Conservation (phyloP, 805 yeast genomes). For the Candida ulmi region DNA sequence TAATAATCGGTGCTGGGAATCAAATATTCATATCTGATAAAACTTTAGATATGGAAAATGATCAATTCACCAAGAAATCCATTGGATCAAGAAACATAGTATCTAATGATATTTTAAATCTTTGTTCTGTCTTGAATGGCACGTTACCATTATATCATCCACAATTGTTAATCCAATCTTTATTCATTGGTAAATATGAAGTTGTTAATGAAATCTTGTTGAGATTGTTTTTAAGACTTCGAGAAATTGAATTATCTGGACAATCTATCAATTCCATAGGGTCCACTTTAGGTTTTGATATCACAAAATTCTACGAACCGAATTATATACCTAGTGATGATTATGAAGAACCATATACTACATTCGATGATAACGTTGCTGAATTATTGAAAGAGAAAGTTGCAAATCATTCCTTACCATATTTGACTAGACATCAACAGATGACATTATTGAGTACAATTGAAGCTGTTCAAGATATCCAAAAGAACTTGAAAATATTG, state of each 20-base stretch:
- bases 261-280: constrained; percentile 18
- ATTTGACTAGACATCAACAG: constrained; percentile 87
- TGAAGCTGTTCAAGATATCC: constrained; percentile 54
- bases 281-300: constrained; percentile 25
- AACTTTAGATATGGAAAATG: constrained; percentile 44
- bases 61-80: constrained; percentile 44
- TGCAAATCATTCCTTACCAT: constrained; percentile 64
- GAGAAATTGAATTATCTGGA: constrained; percentile 44
- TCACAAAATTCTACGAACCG: constrained; percentile 22
- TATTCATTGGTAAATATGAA: constrained; percentile 54
- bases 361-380: constrained; percentile 38
- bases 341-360: constrained; percentile 32
- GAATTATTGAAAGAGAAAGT: constrained; percentile 52
- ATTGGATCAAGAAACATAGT: constrained; percentile 56
- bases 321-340: constrained; percentile 1
- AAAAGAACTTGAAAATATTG: constrained; percentile 29
- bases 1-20: constrained; percentile 85
- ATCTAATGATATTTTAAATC: constrained; percentile 51
- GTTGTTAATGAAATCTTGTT: constrained; percentile 54
- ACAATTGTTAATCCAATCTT: constrained; percentile 70
- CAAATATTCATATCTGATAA: constrained; percentile 82
- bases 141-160: constrained; percentile 91
- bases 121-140: constrained; percentile 78
- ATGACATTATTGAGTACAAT: constrained; percentile 69
- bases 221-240: constrained; percentile 44